Evolutionary conservation across 345 rosid species (phyloP), one percentile per base, ranked within the genome.

Genomic region (Raphanus raphanistrum): DNA sequence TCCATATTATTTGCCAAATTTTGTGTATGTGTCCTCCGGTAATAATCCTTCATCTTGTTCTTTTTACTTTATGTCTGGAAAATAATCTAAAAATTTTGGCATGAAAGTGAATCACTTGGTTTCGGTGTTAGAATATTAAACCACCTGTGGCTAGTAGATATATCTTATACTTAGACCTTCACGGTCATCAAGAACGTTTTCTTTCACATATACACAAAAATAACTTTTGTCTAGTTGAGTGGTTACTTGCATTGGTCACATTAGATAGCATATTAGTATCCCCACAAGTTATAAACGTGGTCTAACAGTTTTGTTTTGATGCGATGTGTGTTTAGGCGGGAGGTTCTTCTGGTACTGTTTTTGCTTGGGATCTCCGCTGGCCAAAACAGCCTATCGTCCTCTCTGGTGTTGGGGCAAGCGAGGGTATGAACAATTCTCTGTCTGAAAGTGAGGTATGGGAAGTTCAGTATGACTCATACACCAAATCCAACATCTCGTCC

Each of bases 361-460:
- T 94, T 87, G 97, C 91, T 43, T 94, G 97, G 98, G 98, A 94
- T 82, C 86, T 88, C 58, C 85, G 97, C 10, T 78, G 88, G 85
- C 95, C 84, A 9, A 84, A 87, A 38, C 86, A 85, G 41, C 87
- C 97, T 38, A 82, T 90, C 69, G 72, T 91, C 68, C 92, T 93
- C 29, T 88, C 96, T 79, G 95, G 93, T 64, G 64, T 73, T 21
- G 87, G 83, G 59, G 57, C 71, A 12, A 88, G 80, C 57, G 89
- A 82, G 54, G 70, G 57, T 73, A 67, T 62, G 11, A 77, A 60
- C 62, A 77, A 71, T 35, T 77, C 87, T 26, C 76, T 89, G 63
- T 90, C 93, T 67, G 97, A 88, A 74, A 90, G 97, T 73, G 97
- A 94, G 82, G 90, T 94, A 72, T 94, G 97, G 98, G 90, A 92